Percentiles rank a stretch among this genome's conserved stretches.
Evolutionary conservation across 78 protist species (phyloP).

Genomic region (Trichosphaerium sp.): DNA sequence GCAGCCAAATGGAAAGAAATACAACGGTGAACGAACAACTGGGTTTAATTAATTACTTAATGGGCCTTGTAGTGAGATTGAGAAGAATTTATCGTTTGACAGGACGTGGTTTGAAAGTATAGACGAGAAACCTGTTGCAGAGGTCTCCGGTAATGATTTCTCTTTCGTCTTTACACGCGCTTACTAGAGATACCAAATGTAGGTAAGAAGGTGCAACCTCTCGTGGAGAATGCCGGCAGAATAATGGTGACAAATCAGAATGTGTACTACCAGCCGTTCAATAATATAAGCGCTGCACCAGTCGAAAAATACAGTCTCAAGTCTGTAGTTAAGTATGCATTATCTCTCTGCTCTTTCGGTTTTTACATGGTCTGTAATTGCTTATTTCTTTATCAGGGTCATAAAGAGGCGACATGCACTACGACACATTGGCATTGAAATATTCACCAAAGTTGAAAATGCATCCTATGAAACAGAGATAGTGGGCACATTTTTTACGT

Average conservation of each 20-base stretch:
- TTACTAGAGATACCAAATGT: no score
- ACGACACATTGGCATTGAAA: slow-evolving; percentile 42
- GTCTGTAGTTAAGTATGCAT: no score
- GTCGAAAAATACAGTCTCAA: slow-evolving; percentile 29
- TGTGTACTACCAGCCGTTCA: slow-evolving; percentile 73
- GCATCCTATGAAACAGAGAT: background rate
- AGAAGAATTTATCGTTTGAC: no score
- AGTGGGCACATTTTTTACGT: background rate
- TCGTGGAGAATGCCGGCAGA: slow-evolving; percentile 65
- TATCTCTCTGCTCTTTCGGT: background rate
- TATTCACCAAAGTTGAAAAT: slow-evolving; percentile 37
- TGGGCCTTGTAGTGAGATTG: no score
- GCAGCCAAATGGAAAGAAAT: no score
- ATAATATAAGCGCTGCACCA: slow-evolving; percentile 38
- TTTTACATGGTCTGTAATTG: background rate
- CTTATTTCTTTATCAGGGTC: slow-evolving; percentile 7
- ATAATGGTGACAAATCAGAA: slow-evolving; percentile 38
- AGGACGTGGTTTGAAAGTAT: no score
- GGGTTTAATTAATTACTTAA: no score
- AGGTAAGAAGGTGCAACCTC: slow-evolving; percentile 51
- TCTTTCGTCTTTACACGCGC: no score
- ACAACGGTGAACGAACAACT: no score
- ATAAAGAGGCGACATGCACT: slow-evolving; percentile 38
- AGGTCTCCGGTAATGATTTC: no score
- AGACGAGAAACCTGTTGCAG: no score